phyloP scores from a whole-genome alignment of 208 protist species.

The Trypanosoma lewisi region DNA sequence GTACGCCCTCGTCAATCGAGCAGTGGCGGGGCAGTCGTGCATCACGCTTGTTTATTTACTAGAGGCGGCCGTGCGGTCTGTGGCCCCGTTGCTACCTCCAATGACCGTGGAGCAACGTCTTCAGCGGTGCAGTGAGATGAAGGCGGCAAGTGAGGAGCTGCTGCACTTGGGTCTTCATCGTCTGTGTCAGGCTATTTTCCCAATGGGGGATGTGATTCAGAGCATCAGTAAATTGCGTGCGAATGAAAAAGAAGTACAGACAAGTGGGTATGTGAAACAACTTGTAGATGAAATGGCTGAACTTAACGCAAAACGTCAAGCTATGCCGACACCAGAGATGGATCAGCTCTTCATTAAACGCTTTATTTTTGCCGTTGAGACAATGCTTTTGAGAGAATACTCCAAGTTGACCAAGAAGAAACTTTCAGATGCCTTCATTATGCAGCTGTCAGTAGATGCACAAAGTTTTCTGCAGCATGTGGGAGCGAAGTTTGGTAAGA shows the following conservation, averaged over 20 bases:
- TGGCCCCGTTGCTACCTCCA: constrained; percentile 55
- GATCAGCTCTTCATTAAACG: constrained; percentile 64
- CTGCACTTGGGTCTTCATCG: constrained; percentile 82
- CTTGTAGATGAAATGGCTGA: constrained; percentile 45
- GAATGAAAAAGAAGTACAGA: constrained; percentile 57
- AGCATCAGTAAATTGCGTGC: constrained; percentile 63
- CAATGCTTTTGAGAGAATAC: constrained; percentile 68
- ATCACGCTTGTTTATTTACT: constrained; percentile 60
- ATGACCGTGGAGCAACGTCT: constrained; percentile 37
- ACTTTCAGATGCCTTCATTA: constrained; percentile 64
- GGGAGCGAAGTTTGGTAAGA: constrained; percentile 42
- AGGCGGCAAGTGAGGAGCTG: constrained; percentile 55
- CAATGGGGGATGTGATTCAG: constrained; percentile 51
- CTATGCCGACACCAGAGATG: constrained; percentile 64
- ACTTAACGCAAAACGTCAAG: constrained; percentile 44
- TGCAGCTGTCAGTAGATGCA: constrained; percentile 83
- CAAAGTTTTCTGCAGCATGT: constrained; percentile 80
- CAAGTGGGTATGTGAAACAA: constrained; percentile 58
- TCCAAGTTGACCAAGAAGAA: constrained; percentile 69
- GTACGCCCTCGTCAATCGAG: constrained; percentile 63
- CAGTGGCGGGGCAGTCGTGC: constrained; percentile 58
- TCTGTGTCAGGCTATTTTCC: constrained; percentile 68
- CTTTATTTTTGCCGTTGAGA: constrained; percentile 72
- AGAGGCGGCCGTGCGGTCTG: constrained; percentile 50
- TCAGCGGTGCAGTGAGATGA: constrained; percentile 39